Percentiles rank a stretch among this genome's conserved stretches.
Conservation (phyloP, 1,139 yeast genomes). For the Magnusiomyces paraingens region DNA sequence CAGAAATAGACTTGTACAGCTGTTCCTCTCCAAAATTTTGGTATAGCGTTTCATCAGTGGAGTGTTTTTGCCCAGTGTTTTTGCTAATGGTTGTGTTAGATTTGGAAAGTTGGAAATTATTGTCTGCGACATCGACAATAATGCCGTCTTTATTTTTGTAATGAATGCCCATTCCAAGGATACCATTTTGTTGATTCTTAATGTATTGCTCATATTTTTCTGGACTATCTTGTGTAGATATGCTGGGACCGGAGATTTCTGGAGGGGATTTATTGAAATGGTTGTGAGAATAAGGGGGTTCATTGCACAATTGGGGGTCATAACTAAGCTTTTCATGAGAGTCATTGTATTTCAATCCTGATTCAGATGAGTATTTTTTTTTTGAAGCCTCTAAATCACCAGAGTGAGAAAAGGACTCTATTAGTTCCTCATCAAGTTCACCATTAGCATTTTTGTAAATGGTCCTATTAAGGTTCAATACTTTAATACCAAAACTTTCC, state of each 20-base stretch:
- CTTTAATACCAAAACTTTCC: constrained; percentile 8
- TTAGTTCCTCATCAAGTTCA: neutral
- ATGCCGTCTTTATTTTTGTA: neutral
- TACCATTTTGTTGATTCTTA: neutral
- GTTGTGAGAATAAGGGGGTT: neutral
- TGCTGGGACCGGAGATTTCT: too few species aligned
- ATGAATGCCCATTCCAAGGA: constrained; percentile 5
- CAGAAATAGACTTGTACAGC: too few species aligned
- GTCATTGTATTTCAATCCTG: neutral
- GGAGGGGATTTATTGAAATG: too few species aligned
- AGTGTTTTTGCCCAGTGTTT: neutral
- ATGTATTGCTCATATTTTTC: neutral
- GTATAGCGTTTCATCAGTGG: too few species aligned
- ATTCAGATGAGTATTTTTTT: neutral
- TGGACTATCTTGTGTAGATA: too few species aligned
- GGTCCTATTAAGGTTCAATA: constrained; percentile 5
- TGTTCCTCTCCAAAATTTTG: too few species aligned
- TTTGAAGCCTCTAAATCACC: neutral
- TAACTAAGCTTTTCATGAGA: too few species aligned
- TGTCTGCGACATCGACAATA: neutral
- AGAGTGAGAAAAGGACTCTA: neutral
- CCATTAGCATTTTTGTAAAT: constrained; percentile 5
- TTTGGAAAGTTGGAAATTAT: neutral
- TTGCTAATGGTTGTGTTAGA: neutral
- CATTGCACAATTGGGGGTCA: neutral